These are phyloP conservation scores for Phanerochaete sordida DNA, from an alignment of 768 basidiomycete species.

Conservation along the genomic window DNA sequence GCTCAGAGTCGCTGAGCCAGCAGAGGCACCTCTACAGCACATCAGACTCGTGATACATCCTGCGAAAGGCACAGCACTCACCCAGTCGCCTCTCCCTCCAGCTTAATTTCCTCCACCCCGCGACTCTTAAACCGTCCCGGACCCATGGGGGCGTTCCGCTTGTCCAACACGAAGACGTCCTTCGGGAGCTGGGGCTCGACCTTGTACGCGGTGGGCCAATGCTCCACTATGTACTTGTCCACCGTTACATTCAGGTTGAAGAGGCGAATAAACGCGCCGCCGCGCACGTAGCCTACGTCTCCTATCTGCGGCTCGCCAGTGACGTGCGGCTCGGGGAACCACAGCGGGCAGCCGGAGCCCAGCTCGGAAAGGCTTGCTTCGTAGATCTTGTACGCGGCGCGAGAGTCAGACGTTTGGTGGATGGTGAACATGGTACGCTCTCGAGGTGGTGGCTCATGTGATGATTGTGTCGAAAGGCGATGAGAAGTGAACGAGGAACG, in stretches of 20 bases:
- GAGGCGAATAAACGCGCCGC: constrained; percentile 4
- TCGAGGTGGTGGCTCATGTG: no score
- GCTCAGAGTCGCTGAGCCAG: neutral
- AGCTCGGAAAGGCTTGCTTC: neutral
- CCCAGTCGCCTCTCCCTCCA: neutral
- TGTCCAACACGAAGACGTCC: neutral
- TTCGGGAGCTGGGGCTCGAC: neutral
- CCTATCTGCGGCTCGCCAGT: neutral
- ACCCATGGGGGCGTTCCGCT: neutral
- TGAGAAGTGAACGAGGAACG: no score
- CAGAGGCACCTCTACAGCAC: neutral
- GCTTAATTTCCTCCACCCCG: neutral
- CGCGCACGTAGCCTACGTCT: constrained; percentile 2
- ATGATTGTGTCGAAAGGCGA: no score
- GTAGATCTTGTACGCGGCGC: neutral
- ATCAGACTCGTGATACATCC: neutral
- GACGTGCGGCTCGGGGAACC: neutral
- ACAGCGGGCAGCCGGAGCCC: neutral
- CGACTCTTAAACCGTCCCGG: neutral
- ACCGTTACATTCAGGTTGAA: neutral
- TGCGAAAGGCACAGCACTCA: neutral
- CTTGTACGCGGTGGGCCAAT: neutral
- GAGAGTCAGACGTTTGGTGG: neutral
- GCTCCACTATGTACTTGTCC: neutral
- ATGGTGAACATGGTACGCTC: neutral